Evolutionary conservation across 768 basidiomycete species (phyloP).

Genomic region (Phanerodontia chrysosporium): DNA sequence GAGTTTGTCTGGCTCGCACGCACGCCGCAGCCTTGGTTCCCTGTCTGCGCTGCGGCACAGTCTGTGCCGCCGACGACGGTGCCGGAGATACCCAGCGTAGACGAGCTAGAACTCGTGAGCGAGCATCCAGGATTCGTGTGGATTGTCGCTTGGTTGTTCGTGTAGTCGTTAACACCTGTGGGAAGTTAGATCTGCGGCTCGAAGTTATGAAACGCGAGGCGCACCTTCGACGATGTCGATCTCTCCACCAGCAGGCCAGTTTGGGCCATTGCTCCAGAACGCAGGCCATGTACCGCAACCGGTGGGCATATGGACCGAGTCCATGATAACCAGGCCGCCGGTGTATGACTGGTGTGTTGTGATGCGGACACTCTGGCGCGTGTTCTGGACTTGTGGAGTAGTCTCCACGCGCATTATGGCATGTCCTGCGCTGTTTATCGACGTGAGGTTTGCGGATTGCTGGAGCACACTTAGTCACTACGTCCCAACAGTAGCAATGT

Average conservation of each 20-base stretch:
- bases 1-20: conserved; percentile 55
- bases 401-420: conserved; percentile 89
- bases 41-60: conserved; percentile 65
- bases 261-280: conserved; percentile 44
- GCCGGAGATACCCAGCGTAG: conserved; percentile 54
- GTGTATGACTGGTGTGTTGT: conserved; percentile 56
- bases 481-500: neutral
- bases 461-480: conserved; percentile 21
- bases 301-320: conserved; percentile 84
- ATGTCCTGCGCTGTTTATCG: conserved; percentile 66
- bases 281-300: conserved; percentile 86
- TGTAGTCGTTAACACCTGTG: conserved; percentile 67
- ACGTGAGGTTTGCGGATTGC: conserved; percentile 55
- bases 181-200: neutral
- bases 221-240: conserved; percentile 76
- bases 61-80: conserved; percentile 65
- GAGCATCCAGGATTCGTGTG: conserved; percentile 74
- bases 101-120: conserved; percentile 45
- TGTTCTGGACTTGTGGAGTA: conserved; percentile 58
- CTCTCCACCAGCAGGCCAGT: conserved; percentile 68
- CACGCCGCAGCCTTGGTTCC: conserved; percentile 80
- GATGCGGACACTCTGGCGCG: conserved; percentile 76
- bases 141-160: conserved; percentile 76
- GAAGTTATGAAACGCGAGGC: neutral
- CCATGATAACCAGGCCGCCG: conserved; percentile 72